A percentile compares a stretch with the other conserved stretches of the same genome.
phyloP scores from a whole-genome alignment of 331 rosid species.

The Malus hybrid region DNA sequence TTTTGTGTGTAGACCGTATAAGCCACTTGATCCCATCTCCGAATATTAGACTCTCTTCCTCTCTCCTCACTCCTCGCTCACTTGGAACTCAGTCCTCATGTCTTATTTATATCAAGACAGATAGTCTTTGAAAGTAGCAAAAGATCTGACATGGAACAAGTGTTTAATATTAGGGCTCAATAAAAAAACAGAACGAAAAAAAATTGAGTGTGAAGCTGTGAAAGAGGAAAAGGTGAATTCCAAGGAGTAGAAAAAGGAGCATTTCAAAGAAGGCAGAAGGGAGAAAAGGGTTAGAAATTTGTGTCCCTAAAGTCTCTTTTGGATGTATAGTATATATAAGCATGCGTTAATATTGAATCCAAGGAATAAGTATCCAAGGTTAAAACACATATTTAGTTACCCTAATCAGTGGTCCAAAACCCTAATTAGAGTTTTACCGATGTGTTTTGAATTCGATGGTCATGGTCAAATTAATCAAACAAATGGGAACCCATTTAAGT shows the following conservation, averaged over 20 bases:
- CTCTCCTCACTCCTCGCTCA: too few species aligned
- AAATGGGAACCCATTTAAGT: background rate
- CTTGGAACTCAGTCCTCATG: background rate
- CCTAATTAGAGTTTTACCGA: background rate
- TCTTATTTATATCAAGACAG: background rate
- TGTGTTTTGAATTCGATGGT: background rate
- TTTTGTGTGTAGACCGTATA: too few species aligned
- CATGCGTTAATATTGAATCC: slow-evolving; percentile 62
- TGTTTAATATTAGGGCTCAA: slow-evolving; percentile 12
- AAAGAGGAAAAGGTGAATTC: slow-evolving; percentile 40
- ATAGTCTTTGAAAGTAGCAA: slow-evolving; percentile 23
- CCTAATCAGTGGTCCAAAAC: slow-evolving; percentile 1
- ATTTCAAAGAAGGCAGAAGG: slow-evolving; percentile 28
- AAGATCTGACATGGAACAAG: slow-evolving; percentile 42
- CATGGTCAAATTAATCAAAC: slow-evolving; percentile 9
- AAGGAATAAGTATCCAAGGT: slow-evolving; percentile 78
- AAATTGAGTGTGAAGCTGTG: slow-evolving; percentile 20
- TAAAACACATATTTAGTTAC: slow-evolving; percentile 5
- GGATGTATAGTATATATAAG: slow-evolving; percentile 26
- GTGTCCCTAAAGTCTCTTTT: slow-evolving; percentile 70
- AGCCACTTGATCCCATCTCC: too few species aligned
- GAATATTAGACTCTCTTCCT: too few species aligned
- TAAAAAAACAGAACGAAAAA: background rate
- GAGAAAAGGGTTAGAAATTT: slow-evolving; percentile 55
- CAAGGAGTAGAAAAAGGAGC: slow-evolving; percentile 18